These are phyloP conservation scores for Eucalyptus erythrocorys DNA, from an alignment of 345 rosid species.

Conservation along the genomic window DNA sequence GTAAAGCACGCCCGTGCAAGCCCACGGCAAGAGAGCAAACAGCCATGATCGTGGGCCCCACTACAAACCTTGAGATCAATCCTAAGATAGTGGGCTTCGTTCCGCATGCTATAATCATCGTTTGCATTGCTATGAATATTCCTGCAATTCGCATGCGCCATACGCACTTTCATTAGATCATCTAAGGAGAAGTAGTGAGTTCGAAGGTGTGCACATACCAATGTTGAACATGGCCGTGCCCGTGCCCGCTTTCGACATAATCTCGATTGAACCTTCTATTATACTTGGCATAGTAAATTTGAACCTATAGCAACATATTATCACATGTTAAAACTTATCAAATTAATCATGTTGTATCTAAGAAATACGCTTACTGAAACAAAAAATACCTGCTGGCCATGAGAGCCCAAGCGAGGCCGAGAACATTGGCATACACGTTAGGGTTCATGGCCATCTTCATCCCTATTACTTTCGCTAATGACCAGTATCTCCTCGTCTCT, in stretches of 20 bases:
- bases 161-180: background rate
- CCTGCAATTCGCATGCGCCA: conserved; percentile 21
- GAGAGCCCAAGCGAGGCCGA: conserved; percentile 14
- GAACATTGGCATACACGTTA: conserved; percentile 12
- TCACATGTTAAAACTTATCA: background rate
- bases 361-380: too few relatives aligned
- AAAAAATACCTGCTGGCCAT: conserved; percentile 13
- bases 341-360: background rate
- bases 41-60: conserved; percentile 20
- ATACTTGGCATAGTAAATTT: background rate
- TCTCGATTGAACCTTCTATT: conserved; percentile 55
- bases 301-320: background rate
- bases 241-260: conserved; percentile 80
- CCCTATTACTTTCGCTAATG: conserved; percentile 5
- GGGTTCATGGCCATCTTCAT: conserved; percentile 27
- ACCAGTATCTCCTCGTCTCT: too few relatives aligned
- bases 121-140: conserved; percentile 82
- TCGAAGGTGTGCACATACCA: conserved; percentile 10
- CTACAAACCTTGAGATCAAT: conserved; percentile 16
- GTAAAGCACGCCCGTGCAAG: conserved; percentile 20
- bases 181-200: background rate
- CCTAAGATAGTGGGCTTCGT: conserved; percentile 30
- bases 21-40: conserved; percentile 17
- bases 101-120: conserved; percentile 65
- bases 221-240: conserved; percentile 77